Conservation (phyloP, 2,329 filamentous ascomycete genomes). For the Rosellinia necatrix region DNA sequence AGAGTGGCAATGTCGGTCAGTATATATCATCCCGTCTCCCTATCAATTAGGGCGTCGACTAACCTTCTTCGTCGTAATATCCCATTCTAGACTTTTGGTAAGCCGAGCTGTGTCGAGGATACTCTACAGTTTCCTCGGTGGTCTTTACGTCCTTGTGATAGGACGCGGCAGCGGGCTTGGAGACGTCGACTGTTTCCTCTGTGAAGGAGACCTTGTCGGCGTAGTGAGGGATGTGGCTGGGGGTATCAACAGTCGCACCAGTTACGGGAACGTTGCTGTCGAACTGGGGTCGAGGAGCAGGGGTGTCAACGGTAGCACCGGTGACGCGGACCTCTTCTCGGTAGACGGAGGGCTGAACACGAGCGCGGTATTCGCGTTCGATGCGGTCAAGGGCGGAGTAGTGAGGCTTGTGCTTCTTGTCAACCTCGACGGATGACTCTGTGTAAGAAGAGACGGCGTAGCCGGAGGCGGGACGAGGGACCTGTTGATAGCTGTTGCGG, state of each 20-base stretch:
- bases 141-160: slow-evolving; percentile 63
- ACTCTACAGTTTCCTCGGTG: slow-evolving; percentile 69
- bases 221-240: slow-evolving; percentile 43
- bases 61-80: slow-evolving; percentile 68
- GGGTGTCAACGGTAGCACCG: slow-evolving; percentile 39
- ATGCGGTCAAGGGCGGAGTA: slow-evolving; percentile 63
- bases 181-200: slow-evolving; percentile 60
- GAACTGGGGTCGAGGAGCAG: slow-evolving; percentile 39
- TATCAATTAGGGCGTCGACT: slow-evolving; percentile 35
- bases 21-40: too few species aligned
- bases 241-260: slow-evolving; percentile 45
- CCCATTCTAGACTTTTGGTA: slow-evolving; percentile 62
- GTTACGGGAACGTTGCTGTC: slow-evolving; percentile 44
- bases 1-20: slow-evolving; percentile 25
- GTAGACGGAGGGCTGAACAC: slow-evolving; percentile 57
- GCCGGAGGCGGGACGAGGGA: slow-evolving; percentile 22
- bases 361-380: slow-evolving; percentile 69
- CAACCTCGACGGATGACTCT: slow-evolving; percentile 69
- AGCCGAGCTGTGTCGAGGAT: slow-evolving; percentile 48
- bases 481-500: slow-evolving; percentile 32
- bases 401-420: slow-evolving; percentile 56
- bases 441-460: slow-evolving; percentile 51
- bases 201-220: slow-evolving; percentile 53
- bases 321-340: slow-evolving; percentile 37
- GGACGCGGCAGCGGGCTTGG: slow-evolving; percentile 50